Conservation (phyloP, 108 stramenopile species). For the Schizochytrium sp. region DNA sequence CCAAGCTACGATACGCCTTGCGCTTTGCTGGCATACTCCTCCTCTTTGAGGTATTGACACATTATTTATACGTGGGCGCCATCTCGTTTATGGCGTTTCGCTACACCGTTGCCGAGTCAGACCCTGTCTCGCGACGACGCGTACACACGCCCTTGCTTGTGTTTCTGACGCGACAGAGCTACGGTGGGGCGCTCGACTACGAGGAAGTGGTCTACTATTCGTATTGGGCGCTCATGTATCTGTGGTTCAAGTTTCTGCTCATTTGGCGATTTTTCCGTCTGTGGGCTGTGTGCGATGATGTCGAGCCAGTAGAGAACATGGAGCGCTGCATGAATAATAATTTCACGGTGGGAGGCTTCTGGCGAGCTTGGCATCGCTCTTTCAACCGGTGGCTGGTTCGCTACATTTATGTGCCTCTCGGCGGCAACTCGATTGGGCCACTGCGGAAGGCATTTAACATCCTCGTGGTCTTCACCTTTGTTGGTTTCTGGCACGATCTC, state of each 20-base stretch:
- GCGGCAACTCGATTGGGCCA: slow-evolving; percentile 10
- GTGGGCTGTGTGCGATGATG: slow-evolving; percentile 49
- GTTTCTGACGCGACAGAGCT: slow-evolving; percentile 24
- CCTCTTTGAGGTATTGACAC: neutral
- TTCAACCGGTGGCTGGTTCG: slow-evolving; percentile 54
- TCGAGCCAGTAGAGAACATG: slow-evolving; percentile 52
- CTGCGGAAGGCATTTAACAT: slow-evolving; percentile 26
- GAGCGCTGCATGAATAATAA: slow-evolving; percentile 40
- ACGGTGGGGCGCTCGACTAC: neutral
- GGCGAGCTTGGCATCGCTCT: slow-evolving; percentile 53
- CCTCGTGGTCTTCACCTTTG: slow-evolving; percentile 49
- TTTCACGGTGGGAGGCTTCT: slow-evolving; percentile 42
- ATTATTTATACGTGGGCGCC: neutral
- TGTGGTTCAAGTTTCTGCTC: slow-evolving; percentile 57
- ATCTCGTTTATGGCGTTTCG: slow-evolving; percentile 4
- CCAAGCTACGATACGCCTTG: neutral
- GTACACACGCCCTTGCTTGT: slow-evolving; percentile 6
- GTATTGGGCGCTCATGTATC: slow-evolving; percentile 33
- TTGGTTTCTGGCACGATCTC: slow-evolving; percentile 55
- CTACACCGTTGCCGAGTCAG: slow-evolving; percentile 10
- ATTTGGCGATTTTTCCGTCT: slow-evolving; percentile 48
- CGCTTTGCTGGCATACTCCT: neutral
- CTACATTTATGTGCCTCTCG: slow-evolving; percentile 55
- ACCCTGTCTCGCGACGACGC: slow-evolving; percentile 17
- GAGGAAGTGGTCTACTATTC: slow-evolving; percentile 22